Evolutionary conservation across 345 rosid genomes (phyloP), one percentile per base, ranked within the genome.

Genomic region (Citrus medica): DNA sequence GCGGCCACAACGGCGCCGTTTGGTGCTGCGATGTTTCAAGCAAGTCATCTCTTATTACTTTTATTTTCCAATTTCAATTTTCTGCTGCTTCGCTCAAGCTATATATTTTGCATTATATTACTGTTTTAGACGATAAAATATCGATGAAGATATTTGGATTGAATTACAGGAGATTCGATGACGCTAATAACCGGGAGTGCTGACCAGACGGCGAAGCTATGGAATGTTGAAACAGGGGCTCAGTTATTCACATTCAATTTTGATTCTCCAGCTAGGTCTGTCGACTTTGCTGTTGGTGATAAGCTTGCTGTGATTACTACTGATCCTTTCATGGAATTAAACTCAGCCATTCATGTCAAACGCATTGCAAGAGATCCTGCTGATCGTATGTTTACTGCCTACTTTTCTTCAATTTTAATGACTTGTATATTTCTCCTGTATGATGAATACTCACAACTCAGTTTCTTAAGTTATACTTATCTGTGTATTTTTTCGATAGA

Each of bases 1-100:
- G 98, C 53, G 99, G 99, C 61, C 99, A 96, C 88, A 96, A 96
- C 71, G 98, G 98, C 32, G 98, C 99, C 63, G 98, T 94, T 68
- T 96, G 99, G 99, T 89, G 87, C 62, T 94, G 98, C 79, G 97
- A 96, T 80, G 89, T 96, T 73, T 94, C 98, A 21, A 87, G 99
- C 76, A 86, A 83, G 82, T 56, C 0, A 9, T 51, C 3, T 4
- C 10, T 19, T 9, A 37, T 25, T 35, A 3, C 79, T 32, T 14
- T 2, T n/a, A 2, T 24, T 2, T 21, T 13, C 7, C 7, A 4
- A 4, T 5, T 6, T 38, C 38, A 9, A 51, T 22, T 40, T 69
- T 42, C 10, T 69, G 8, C 61, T 60, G 46, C n/a, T 35, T 69
- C 21, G 19, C 16, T 17, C 67, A 53, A 53, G 21, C 58, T 53